A percentile compares a stretch with the other conserved stretches of the same genome.
These are phyloP conservation scores for Elsinoe necatrix DNA, from an alignment of 2,329 filamentous ascomycete genomes.

Conservation along the genomic window DNA sequence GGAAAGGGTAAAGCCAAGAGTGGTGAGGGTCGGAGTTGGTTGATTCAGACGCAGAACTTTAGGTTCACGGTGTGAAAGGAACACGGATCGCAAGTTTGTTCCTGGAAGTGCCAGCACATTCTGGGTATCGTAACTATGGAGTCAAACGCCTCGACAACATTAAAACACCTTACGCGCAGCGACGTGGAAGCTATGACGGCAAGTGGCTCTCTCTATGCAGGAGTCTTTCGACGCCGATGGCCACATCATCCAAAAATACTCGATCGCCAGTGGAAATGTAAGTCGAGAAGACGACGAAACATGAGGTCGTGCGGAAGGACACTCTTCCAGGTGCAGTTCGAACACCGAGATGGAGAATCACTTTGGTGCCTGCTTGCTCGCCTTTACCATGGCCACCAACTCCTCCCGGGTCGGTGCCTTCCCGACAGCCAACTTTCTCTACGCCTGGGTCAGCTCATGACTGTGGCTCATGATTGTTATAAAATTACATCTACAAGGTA, in stretches of 20 bases:
- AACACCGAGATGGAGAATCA: too few species aligned
- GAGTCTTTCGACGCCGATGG: too few species aligned
- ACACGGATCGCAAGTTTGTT: background rate
- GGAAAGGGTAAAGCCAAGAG: conserved; percentile 26
- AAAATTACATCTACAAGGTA: conserved; percentile 71
- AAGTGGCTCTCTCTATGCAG: too few species aligned
- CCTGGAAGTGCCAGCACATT: background rate
- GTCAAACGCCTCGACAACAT: too few species aligned
- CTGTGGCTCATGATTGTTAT: background rate
- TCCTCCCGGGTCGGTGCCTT: conserved; percentile 47
- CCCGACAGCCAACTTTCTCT: conserved; percentile 33
- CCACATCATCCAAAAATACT: too few species aligned
- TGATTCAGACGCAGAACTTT: conserved; percentile 37
- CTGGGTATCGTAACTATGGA: background rate
- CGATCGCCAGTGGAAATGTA: too few species aligned
- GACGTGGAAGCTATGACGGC: too few species aligned
- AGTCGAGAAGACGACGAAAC: too few species aligned
- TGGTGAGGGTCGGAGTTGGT: conserved; percentile 30
- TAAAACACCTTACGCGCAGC: too few species aligned
- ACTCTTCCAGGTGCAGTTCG: too few species aligned
- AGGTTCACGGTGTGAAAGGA: conserved; percentile 33
- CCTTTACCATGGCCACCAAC: conserved; percentile 59
- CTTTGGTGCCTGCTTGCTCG: conserved; percentile 23
- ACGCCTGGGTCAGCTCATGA: background rate
- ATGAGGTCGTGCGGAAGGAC: too few species aligned